phyloP scores from a whole-genome alignment of 345 rosid genomes.

The Triadica sebifera region DNA sequence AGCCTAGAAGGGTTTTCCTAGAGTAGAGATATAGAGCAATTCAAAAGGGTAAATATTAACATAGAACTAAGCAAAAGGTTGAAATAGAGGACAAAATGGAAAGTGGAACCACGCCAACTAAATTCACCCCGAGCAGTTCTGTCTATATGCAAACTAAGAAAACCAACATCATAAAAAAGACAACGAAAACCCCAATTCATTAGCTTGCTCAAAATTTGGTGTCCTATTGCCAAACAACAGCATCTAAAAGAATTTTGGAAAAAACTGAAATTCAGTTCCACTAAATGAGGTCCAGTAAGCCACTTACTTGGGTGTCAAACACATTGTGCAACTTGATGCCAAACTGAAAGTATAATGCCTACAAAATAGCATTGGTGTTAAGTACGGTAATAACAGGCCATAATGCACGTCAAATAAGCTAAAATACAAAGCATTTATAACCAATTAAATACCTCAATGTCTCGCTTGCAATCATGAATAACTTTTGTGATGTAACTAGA shows the following conservation, averaged over 20 bases:
- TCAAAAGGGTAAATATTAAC: not conserved
- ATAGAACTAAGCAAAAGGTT: not conserved
- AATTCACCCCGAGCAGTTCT: not conserved
- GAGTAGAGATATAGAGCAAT: not conserved
- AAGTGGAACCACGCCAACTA: not conserved
- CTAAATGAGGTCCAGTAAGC: slow-evolving; percentile 14
- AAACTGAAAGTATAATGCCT: slow-evolving; percentile 90
- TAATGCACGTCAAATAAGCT: slow-evolving; percentile 16
- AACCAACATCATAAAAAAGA: not conserved
- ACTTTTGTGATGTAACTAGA: slow-evolving; percentile 83
- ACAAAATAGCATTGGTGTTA: slow-evolving; percentile 23
- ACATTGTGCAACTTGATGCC: slow-evolving; percentile 86
- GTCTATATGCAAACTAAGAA: not conserved
- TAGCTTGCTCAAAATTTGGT: not conserved
- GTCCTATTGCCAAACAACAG: not conserved
- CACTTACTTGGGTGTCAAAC: slow-evolving; percentile 80
- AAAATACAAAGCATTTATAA: slow-evolving; percentile 25
- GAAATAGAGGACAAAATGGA: not conserved
- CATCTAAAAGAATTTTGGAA: not conserved
- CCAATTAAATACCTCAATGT: slow-evolving; percentile 80
- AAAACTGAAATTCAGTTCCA: not conserved
- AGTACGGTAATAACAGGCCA: slow-evolving; percentile 7
- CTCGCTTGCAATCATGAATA: slow-evolving; percentile 98
- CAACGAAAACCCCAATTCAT: not conserved
- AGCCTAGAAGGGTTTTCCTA: not conserved